phyloP scores from a whole-genome alignment of 208 protist genomes.

The Trichomonas gallinae region DNA sequence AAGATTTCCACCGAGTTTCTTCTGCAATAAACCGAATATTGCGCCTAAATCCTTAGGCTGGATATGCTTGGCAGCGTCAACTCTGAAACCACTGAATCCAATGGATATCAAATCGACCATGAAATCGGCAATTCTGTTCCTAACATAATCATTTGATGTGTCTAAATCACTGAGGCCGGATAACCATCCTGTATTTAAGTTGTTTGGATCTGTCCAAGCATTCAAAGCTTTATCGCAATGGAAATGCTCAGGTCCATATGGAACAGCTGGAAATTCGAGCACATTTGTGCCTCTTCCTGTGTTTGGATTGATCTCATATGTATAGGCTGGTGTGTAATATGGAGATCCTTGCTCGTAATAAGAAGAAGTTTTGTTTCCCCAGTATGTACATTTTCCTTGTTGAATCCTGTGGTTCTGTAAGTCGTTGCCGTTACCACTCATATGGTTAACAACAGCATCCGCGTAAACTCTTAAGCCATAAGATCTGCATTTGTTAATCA shows the following conservation, averaged over 20 bases:
- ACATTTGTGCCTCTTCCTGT: constrained; percentile 31
- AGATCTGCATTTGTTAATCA: constrained; percentile 43
- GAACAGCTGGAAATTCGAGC: constrained; percentile 46
- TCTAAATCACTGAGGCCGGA: constrained; percentile 47
- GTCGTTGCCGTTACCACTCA: constrained; percentile 51
- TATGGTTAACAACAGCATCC: constrained; percentile 57
- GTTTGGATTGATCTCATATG: constrained; percentile 36
- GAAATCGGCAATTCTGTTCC: constrained; percentile 51
- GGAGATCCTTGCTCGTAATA: constrained; percentile 38
- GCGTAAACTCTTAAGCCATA: constrained; percentile 39
- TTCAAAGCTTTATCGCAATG: constrained; percentile 53
- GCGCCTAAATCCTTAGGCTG: constrained; percentile 41
- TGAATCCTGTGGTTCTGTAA: constrained; percentile 35
- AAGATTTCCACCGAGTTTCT: constrained; percentile 45
- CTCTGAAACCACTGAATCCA: constrained; percentile 42
- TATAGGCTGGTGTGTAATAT: constrained; percentile 45
- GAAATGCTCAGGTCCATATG: constrained; percentile 49
- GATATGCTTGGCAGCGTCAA: constrained; percentile 55
- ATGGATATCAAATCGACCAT: constrained; percentile 41
- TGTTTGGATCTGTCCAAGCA: constrained; percentile 49
- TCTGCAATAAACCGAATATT: constrained; percentile 46
- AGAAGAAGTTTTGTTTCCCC: constrained; percentile 41
- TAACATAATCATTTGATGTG: constrained; percentile 49
- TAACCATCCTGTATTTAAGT: constrained; percentile 52
- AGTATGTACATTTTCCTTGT: constrained; percentile 32